phyloP scores from a whole-genome alignment of 768 basidiomycete species.

The Kwoniella mangroviensis region DNA sequence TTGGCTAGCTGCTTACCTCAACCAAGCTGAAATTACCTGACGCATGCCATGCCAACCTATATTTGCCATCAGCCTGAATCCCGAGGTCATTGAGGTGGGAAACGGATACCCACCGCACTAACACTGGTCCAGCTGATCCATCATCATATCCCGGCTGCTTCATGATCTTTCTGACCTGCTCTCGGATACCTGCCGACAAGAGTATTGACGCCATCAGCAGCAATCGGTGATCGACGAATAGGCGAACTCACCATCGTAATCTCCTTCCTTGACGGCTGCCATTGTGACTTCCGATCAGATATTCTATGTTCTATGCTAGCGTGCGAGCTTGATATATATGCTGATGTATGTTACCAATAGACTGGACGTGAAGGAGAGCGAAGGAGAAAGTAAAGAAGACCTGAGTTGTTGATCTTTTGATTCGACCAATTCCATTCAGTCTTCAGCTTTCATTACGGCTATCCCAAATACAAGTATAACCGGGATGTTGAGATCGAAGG shows the following conservation, averaged over 20 bases:
- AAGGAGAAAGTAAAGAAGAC: not conserved
- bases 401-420: not conserved
- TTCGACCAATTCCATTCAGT: slow-evolving; percentile 1
- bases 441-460: too few species aligned
- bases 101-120: slow-evolving; percentile 45
- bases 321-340: not conserved
- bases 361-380: not conserved
- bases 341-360: not conserved
- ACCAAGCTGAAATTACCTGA: slow-evolving; percentile 56
- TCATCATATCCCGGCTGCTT: slow-evolving; percentile 58
- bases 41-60: slow-evolving; percentile 58
- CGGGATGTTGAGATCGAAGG: too few species aligned
- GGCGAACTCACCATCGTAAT: slow-evolving; percentile 38
- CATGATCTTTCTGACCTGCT: slow-evolving; percentile 51
- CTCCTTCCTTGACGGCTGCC: slow-evolving; percentile 46
- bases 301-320: not conserved
- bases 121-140: slow-evolving; percentile 55
- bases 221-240: not conserved
- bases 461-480: too few species aligned
- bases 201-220: not conserved
- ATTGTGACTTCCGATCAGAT: slow-evolving; percentile 14
- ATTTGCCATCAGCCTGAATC: not conserved
- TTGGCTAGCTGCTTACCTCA: slow-evolving; percentile 33
- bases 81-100: not conserved
- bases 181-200: slow-evolving; percentile 45